A percentile compares a stretch with the other conserved stretches of the same genome.
Conservation (phyloP, 768 basidiomycete species). For the Mycena olivaceomarginata region DNA sequence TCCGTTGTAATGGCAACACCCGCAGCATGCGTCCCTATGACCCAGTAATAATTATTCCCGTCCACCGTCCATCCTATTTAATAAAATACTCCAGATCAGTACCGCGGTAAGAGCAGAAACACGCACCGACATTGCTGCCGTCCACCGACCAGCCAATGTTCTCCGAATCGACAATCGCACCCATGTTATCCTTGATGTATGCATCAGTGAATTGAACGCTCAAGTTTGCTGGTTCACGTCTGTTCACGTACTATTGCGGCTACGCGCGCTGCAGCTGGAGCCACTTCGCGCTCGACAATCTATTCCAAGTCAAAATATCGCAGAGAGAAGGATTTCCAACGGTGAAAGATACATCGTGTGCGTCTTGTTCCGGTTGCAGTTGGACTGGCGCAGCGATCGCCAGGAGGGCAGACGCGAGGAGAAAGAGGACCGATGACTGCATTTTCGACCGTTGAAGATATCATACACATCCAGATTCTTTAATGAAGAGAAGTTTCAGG, state of each 20-base stretch:
- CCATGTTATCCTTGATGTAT: too few relatives aligned
- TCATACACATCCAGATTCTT: not conserved
- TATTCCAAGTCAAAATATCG: not conserved
- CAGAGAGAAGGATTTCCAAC: not conserved
- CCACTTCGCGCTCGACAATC: not conserved
- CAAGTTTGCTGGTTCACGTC: too few relatives aligned
- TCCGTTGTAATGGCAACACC: not conserved
- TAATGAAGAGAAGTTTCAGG: not conserved
- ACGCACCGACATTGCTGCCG: not conserved
- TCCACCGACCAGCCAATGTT: not conserved
- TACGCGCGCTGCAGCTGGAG: too few relatives aligned
- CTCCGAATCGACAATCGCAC: not conserved
- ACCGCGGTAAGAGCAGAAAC: not conserved
- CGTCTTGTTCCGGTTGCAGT: not conserved
- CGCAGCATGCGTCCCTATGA: not conserved
- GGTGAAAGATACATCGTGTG: not conserved
- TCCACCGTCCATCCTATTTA: not conserved
- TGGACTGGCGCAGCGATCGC: not conserved
- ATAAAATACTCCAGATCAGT: not conserved
- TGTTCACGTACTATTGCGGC: too few relatives aligned
- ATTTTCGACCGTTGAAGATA: not conserved
- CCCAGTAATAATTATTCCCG: not conserved
- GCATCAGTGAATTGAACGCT: too few relatives aligned
- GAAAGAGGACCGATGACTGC: not conserved
- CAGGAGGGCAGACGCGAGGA: not conserved